phyloP scores from a whole-genome alignment of 1,284 basidiomycete genomes.

The Tylopilus orsonianus region DNA sequence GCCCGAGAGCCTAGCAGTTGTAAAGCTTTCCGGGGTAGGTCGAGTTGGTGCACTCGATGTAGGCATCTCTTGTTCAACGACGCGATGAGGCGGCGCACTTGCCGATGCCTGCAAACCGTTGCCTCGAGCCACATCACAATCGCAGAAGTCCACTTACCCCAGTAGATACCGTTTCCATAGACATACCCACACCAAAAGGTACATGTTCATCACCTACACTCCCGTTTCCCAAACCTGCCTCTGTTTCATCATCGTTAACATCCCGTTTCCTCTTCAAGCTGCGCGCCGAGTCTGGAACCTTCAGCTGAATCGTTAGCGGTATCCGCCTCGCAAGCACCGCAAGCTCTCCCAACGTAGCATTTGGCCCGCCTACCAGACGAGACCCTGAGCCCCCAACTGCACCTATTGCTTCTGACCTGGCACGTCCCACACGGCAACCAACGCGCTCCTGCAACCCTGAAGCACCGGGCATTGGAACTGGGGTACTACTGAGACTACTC shows the following conservation, averaged over 20 bases:
- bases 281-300: slow-evolving; percentile 3
- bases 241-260: background rate
- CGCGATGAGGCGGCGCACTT: background rate
- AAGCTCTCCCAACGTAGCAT: slow-evolving; percentile 23
- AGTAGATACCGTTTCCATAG: background rate
- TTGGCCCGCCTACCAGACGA: slow-evolving; percentile 22
- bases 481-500: background rate
- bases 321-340: slow-evolving; percentile 17
- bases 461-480: background rate
- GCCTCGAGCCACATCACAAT: slow-evolving; percentile 6
- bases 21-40: background rate
- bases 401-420: background rate
- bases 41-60: background rate
- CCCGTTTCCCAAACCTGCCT: background rate
- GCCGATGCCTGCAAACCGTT: slow-evolving; percentile 4
- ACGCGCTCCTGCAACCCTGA: background rate
- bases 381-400: background rate
- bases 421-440: background rate
- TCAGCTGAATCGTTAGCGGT: slow-evolving; percentile 8
- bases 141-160: slow-evolving; percentile 3
- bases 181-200: background rate
- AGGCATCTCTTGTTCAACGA: background rate
- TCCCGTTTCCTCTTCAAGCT: slow-evolving; percentile 23
- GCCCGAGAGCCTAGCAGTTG: background rate
- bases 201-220: background rate